Base-by-base conservation (phyloP, 2,329 filamentous ascomycete genomes). In the Diplodia scrobiculata region DNA sequence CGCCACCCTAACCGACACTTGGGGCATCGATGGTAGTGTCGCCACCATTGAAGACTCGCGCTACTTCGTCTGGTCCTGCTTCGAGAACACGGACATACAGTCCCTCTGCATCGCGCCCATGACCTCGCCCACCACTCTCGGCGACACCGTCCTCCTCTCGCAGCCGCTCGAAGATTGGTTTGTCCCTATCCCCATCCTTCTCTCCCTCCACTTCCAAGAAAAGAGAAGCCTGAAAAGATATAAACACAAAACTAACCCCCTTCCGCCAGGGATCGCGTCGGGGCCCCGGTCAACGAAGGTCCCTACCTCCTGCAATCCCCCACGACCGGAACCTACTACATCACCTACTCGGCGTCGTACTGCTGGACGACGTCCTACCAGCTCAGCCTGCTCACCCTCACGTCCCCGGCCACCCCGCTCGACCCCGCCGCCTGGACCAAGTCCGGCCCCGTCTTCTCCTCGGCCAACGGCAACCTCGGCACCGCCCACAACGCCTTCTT, bases 401-500 rank as follows among this genome's bases (percentile, higher is more conserved):
- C 84, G 25, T 82, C 83, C 2, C 67, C 66, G 14, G 74, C 80
- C 0, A 80, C 85, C 68, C 85, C 84, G 0, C 73, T 79, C n/a
- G 70, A 73, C 17, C 69, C 74, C 0, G 71, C 71, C 0, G 81
- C 79, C 9, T 87, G 84, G 85, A 78, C 73, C 4, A 87, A 86
- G 77, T 79, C 76, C 2, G 83, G 83, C 0, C 84, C 82, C 10
- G 76, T 84, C 2, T 80, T 87, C 41, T 80, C 77, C 21, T 82
- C 79, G 51, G 83, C 80, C 1, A 86, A 86, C 67, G 84, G 84
- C 4, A 84, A 85, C 71, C 86, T 83, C 60, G 84, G 84, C n/a
- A 83, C 84, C 0, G 84, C 83, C 0, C 84, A 86, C 68, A 86
- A 86, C 69, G 77, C 76, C 73, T 79, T 87, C 78, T 86, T 87